phyloP scores from a whole-genome alignment of 1,284 basidiomycete genomes.

The Trichosporon asahii region DNA sequence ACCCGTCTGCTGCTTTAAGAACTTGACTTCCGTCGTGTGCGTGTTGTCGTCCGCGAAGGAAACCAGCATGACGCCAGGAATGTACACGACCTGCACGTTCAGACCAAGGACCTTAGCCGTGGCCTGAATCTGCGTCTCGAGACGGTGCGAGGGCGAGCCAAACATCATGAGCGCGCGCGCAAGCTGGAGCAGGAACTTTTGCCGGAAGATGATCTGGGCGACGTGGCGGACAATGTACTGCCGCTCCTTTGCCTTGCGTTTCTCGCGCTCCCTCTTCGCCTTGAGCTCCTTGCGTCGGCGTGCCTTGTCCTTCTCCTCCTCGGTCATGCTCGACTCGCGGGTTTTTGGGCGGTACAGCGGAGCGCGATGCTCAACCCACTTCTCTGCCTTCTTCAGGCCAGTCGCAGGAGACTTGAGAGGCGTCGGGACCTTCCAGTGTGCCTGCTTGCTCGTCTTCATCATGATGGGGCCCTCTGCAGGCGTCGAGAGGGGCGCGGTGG shows the following conservation, averaged over 20 bases:
- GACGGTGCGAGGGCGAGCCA: slow-evolving; percentile 81
- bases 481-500: background rate
- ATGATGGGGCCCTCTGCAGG: slow-evolving; percentile 14
- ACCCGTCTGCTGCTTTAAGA: slow-evolving; percentile 71
- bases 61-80: slow-evolving; percentile 77
- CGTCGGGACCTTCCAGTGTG: slow-evolving; percentile 11
- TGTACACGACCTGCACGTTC: slow-evolving; percentile 76
- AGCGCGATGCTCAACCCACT: slow-evolving; percentile 36
- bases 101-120: slow-evolving; percentile 82
- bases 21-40: slow-evolving; percentile 79
- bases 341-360: background rate
- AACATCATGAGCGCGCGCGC: slow-evolving; percentile 93
- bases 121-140: slow-evolving; percentile 80
- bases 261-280: slow-evolving; percentile 54
- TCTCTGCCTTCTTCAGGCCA: slow-evolving; percentile 37
- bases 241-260: slow-evolving; percentile 58
- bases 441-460: slow-evolving; percentile 32
- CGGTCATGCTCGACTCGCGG: slow-evolving; percentile 26
- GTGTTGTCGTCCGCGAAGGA: slow-evolving; percentile 79
- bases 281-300: slow-evolving; percentile 49
- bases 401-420: slow-evolving; percentile 29
- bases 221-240: slow-evolving; percentile 85
- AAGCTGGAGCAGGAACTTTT: slow-evolving; percentile 87
- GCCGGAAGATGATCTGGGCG: slow-evolving; percentile 77
- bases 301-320: slow-evolving; percentile 43